Conservation (phyloP, 108 stramenopile genomes). For the Fistulifera solaris region DNA sequence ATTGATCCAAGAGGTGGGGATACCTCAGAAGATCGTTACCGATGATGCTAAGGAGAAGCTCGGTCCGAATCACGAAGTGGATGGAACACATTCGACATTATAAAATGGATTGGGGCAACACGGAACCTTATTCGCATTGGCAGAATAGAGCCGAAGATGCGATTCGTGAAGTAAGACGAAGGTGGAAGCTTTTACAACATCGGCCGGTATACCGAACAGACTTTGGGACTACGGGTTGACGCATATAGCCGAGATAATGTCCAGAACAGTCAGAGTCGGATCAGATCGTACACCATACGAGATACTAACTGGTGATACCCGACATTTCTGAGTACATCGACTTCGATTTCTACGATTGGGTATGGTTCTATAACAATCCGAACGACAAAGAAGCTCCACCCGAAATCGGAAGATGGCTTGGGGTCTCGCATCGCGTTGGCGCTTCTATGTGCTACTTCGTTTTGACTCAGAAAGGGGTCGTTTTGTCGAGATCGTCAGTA, state of each 20-base stretch:
- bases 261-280: neutral
- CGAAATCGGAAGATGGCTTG: constrained; percentile 27
- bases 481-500: constrained; percentile 18
- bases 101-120: neutral
- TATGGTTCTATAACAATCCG: constrained; percentile 19
- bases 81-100: neutral
- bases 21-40: constrained; percentile 11
- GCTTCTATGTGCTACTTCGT: constrained; percentile 28
- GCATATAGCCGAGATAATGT: constrained; percentile 12
- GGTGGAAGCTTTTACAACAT: constrained; percentile 1
- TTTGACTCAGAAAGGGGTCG: constrained; percentile 11
- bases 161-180: neutral
- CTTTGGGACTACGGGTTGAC: constrained; percentile 28
- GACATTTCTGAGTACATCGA: constrained; percentile 33
- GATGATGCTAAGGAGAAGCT: constrained; percentile 2
- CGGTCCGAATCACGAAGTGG: neutral
- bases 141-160: neutral
- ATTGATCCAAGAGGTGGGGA: constrained; percentile 19
- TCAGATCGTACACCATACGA: constrained; percentile 17
- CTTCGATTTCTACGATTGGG: constrained; percentile 31
- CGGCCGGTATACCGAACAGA: constrained; percentile 5
- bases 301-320: constrained; percentile 22
- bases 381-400: neutral
- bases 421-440: constrained; percentile 27
- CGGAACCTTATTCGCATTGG: neutral